These are phyloP conservation scores for Alternaria incomplexa DNA, from an alignment of 2,329 filamentous ascomycete species.

Conservation along the genomic window DNA sequence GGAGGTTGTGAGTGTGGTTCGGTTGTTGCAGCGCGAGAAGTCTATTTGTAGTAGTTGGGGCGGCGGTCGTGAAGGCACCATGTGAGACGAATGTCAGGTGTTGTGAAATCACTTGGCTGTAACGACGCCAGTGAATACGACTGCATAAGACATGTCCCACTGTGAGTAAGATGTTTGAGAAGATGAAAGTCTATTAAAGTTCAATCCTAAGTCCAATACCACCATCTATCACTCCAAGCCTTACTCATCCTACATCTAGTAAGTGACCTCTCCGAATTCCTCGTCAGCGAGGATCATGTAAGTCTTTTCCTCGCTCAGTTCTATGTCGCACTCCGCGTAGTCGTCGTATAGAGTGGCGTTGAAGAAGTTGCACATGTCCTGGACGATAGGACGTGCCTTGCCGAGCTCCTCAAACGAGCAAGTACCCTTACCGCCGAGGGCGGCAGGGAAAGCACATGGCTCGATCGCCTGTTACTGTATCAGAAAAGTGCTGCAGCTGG, in stretches of 20 bases:
- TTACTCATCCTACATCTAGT: not conserved
- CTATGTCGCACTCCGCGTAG: constrained; percentile 18
- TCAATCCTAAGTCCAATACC: not conserved
- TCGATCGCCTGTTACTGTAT: constrained; percentile 18
- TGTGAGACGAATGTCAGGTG: not conserved
- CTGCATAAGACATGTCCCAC: not conserved
- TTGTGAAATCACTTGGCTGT: not conserved
- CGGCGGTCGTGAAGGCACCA: too few species aligned
- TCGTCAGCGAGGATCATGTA: constrained; percentile 18
- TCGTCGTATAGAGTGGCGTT: constrained; percentile 30
- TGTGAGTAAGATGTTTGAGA: not conserved
- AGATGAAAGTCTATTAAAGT: not conserved
- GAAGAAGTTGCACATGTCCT: constrained; percentile 33
- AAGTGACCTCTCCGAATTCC: constrained; percentile 3
- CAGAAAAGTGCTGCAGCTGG: not conserved
- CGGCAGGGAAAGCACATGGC: constrained; percentile 22
- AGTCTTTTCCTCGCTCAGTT: constrained; percentile 26
- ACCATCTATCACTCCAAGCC: not conserved
- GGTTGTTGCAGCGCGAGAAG: not conserved
- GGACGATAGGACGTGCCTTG: constrained; percentile 24
- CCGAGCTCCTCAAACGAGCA: constrained; percentile 19
- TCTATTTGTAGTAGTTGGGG: not conserved
- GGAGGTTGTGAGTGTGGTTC: not conserved
- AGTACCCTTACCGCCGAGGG: constrained; percentile 13
- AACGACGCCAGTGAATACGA: not conserved